These are phyloP conservation scores for Rhododendron griersonianum DNA, from an alignment of 148 eudicot genomes.

Conservation along the genomic window DNA sequence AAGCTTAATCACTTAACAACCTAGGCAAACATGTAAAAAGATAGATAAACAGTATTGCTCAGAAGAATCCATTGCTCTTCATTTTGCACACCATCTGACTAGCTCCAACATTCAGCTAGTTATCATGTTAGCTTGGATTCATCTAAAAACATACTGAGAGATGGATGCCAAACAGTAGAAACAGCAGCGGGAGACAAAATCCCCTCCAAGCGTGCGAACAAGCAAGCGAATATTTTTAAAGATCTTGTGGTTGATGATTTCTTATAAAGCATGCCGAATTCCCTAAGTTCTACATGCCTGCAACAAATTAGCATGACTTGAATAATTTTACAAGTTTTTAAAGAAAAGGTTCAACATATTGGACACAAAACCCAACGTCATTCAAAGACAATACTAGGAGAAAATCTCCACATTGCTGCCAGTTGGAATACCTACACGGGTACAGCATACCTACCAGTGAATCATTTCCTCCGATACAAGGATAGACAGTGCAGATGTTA, in stretches of 20 bases:
- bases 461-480: not conserved
- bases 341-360: not conserved
- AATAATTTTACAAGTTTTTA: not conserved
- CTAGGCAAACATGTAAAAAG: not conserved
- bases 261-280: not conserved
- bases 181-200: not conserved
- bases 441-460: not conserved
- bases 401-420: not conserved
- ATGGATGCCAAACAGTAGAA: not conserved
- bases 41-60: not conserved
- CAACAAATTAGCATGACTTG: not conserved
- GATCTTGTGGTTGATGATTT: not conserved
- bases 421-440: not conserved
- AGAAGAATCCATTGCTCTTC: not conserved
- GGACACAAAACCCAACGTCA: not conserved
- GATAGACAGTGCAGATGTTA: not conserved
- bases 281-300: not conserved
- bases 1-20: not conserved
- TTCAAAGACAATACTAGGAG: not conserved
- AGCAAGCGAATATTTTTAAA: not conserved
- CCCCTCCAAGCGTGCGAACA: not conserved
- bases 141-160: no score
- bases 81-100: not conserved
- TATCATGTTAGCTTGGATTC: not conserved
- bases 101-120: not conserved